Evolutionary conservation across 1,284 basidiomycete genomes (phyloP).

Genomic region (Acaromyces ingoldii): DNA sequence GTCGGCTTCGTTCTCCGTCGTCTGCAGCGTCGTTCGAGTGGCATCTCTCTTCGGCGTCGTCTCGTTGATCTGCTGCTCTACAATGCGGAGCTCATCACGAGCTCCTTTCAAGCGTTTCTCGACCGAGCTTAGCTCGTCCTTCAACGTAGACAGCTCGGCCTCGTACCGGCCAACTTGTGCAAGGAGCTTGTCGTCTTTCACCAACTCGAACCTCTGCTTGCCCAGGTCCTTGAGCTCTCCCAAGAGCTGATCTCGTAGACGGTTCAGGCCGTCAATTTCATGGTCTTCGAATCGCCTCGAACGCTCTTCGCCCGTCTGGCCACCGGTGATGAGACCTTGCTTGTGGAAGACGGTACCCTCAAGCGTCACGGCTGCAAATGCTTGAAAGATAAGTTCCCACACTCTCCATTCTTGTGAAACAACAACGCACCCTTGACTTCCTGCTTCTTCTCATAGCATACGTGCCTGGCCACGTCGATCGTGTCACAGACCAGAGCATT

Average conservation of each 20-base stretch:
- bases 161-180: constrained; percentile 75
- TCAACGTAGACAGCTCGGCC: constrained; percentile 64
- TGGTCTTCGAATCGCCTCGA: constrained; percentile 72
- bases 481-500: constrained; percentile 91
- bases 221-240: constrained; percentile 74
- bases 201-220: constrained; percentile 73
- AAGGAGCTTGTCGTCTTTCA: constrained; percentile 73
- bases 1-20: constrained; percentile 54
- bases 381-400: background rate
- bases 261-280: constrained; percentile 77
- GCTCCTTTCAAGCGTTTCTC: constrained; percentile 25
- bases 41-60: background rate
- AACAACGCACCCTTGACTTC: constrained; percentile 73
- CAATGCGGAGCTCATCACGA: constrained; percentile 6
- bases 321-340: constrained; percentile 94
- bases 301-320: constrained; percentile 59
- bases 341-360: constrained; percentile 97
- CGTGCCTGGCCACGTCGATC: constrained; percentile 81
- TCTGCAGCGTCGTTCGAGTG: background rate
- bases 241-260: constrained; percentile 63
- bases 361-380: constrained; percentile 74
- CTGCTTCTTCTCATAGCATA: constrained; percentile 88
- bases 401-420: background rate
- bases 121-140: constrained; percentile 66
- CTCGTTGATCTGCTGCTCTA: constrained; percentile 42